Evolutionary conservation across 1,139 yeast species (phyloP).

Genomic region (Nakaseomyces delphensis): DNA sequence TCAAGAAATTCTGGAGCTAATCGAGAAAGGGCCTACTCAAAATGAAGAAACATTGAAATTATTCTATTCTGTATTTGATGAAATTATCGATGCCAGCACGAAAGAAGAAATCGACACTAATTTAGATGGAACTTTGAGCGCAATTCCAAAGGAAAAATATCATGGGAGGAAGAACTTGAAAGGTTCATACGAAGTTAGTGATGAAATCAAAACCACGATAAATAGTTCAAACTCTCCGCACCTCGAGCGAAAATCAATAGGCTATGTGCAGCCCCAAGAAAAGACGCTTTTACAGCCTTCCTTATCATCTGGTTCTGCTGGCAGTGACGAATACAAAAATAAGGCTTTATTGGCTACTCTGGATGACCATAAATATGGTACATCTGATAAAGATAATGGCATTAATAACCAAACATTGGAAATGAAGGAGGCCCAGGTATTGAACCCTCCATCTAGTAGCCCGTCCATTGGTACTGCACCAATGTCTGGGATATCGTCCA

Average conservation of each 20-base stretch:
- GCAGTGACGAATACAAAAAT: not conserved
- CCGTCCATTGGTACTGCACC: constrained; percentile 1
- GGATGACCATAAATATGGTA: not conserved
- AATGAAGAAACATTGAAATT: constrained; percentile 16
- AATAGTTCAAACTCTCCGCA: constrained; percentile 1
- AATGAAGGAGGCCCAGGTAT: not conserved
- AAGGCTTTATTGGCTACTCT: not conserved
- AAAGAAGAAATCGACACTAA: constrained; percentile 3
- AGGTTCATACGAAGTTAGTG: not conserved
- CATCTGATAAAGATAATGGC: not conserved
- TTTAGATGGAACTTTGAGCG: not conserved
- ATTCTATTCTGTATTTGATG: constrained; percentile 22
- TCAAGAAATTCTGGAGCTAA: constrained; percentile 22
- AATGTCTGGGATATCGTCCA: not conserved
- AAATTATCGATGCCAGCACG: constrained; percentile 16
- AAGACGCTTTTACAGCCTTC: not conserved
- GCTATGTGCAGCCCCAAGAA: not conserved
- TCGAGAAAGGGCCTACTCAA: constrained; percentile 28
- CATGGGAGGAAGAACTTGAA: not conserved
- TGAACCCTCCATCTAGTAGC: not conserved
- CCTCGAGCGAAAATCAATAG: not conserved
- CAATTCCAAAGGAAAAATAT: constrained; percentile 1
- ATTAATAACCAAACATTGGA: not conserved
- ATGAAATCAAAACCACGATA: not conserved
- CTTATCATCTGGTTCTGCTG: not conserved